Evolutionary conservation across 495 filamentous ascomycete species (phyloP).

Genomic region (Penicillium psychrofluorescens): DNA sequence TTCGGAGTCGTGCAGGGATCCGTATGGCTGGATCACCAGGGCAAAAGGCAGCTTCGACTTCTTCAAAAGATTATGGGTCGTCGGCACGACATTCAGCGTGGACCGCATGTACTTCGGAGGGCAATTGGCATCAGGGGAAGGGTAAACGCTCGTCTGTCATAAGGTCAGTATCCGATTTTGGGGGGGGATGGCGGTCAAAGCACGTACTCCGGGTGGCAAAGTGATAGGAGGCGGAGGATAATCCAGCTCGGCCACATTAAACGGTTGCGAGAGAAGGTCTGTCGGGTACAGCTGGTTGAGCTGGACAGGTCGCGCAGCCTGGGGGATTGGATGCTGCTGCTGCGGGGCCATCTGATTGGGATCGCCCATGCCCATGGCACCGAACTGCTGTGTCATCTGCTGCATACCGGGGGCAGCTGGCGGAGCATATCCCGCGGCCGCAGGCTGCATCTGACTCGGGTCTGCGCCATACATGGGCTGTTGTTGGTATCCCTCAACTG

Average conservation of each 20-base stretch:
- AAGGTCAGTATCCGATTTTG: conserved; percentile 18
- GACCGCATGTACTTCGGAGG: conserved; percentile 92
- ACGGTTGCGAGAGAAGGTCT: conserved; percentile 84
- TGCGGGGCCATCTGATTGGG: conserved; percentile 48
- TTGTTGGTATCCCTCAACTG: conserved; percentile 43
- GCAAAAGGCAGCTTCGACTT: conserved; percentile 95
- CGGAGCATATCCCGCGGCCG: conserved; percentile 57
- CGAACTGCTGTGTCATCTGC: conserved; percentile 76
- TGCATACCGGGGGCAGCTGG: conserved; percentile 51
- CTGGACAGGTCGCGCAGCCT: conserved; percentile 45
- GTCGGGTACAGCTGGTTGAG: conserved; percentile 89
- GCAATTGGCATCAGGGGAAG: conserved; percentile 88
- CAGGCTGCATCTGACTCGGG: conserved; percentile 43
- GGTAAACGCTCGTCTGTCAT: conserved; percentile 77
- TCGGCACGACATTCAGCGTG: conserved; percentile 87
- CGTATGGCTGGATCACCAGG: conserved; percentile 92
- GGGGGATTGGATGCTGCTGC: conserved; percentile 42
- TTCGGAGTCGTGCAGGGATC: conserved; percentile 83
- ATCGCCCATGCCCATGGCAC: conserved; percentile 67
- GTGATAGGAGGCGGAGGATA: conserved; percentile 87
- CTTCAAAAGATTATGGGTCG: conserved; percentile 84
- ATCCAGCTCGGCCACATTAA: conserved; percentile 89
- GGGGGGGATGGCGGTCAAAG: not conserved
- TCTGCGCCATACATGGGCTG: conserved; percentile 49
- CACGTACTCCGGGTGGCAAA: conserved; percentile 81